Evolutionary conservation across 164 flowering plant genomes (phyloP), one percentile per base, ranked within the genome.

Genomic region (Aristolochia contorta): DNA sequence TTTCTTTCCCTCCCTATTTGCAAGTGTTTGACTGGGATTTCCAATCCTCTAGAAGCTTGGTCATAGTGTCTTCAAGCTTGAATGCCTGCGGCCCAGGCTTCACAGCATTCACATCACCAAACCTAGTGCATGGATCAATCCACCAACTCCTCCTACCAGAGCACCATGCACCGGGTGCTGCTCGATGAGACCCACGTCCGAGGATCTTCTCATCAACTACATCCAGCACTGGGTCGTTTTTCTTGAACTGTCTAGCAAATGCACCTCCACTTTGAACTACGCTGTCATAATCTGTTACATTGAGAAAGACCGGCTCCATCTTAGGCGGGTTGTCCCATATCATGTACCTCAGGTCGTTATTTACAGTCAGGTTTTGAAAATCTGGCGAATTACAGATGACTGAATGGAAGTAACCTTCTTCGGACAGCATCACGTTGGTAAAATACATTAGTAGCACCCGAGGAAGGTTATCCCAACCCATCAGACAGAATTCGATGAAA

Each of bases 391-490:
- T 93, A 86, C 99, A 93, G 57, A 80, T 68, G 30, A 91, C 93
- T 0, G 96, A 69, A 54, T 94, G 97, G 74, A 91, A 94, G 66
- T 91, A 91, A 60, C 83, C 76, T 81, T 94, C 99, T 76, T 86
- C 80, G 12, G 96, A 63, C 56, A 85, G 71, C 6, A 86, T 67
- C 43, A 79, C 84, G 61, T 91, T 94, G 63, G 78, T 84, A 55
- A 83, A 80, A 70, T 91, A 94, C 97, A 91, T 84, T 4, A 94
- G 78, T 24, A 94, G 84, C 2, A 79, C 87, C 8, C 99, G 78
- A 0, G 99, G 99, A 33, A 94, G 85, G 65, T 91, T 94, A 57
- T 91, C 97, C 95, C 93, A 94, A 27, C 97, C 99, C 51, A 86
- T 74, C 46, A 85, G 56, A 62, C 97, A 93, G 64, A 43, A 91